These are phyloP conservation scores for Glaciozyma martinii DNA, from an alignment of 768 basidiomycete species.

Conservation along the genomic window DNA sequence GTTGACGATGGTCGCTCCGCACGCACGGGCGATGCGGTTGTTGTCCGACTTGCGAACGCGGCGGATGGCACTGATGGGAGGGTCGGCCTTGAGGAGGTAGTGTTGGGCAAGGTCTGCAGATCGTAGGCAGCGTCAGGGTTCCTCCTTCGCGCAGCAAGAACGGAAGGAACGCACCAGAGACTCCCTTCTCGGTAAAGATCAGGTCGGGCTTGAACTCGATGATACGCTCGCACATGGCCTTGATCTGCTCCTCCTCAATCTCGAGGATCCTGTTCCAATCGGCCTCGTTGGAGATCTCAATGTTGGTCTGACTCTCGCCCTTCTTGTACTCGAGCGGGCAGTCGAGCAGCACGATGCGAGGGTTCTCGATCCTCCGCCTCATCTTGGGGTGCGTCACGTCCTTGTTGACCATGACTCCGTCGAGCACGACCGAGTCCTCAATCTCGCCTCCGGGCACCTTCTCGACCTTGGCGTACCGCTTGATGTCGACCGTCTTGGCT, in stretches of 20 bases:
- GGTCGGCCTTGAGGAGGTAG: constrained; percentile 69
- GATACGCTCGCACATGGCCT: constrained; percentile 69
- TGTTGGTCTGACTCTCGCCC: constrained; percentile 96
- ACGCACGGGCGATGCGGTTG: constrained; percentile 92
- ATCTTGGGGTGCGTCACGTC: constrained; percentile 97
- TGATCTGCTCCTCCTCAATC: constrained; percentile 96
- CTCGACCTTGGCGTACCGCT: constrained; percentile 94
- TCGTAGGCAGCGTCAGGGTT: neutral
- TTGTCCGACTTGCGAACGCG: constrained; percentile 99
- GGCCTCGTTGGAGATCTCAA: constrained; percentile 87
- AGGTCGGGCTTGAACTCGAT: constrained; percentile 91
- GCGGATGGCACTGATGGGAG: constrained; percentile 72
- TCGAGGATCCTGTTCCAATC: constrained; percentile 88
- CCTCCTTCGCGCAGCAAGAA: neutral
- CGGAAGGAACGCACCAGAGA: constrained; percentile 60
- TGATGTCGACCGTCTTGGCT: constrained; percentile 87
- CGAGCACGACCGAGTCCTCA: constrained; percentile 76
- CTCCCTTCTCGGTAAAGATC: constrained; percentile 93
- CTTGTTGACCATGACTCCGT: constrained; percentile 95
- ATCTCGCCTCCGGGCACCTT: constrained; percentile 97
- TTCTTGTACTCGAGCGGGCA: constrained; percentile 99
- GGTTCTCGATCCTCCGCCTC: constrained; percentile 80
- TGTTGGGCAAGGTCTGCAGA: constrained; percentile 80
- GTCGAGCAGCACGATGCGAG: constrained; percentile 68
- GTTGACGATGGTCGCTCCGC: constrained; percentile 94